phyloP scores from a whole-genome alignment of 2,329 filamentous ascomycete genomes.

The Alternaria metachromatica region DNA sequence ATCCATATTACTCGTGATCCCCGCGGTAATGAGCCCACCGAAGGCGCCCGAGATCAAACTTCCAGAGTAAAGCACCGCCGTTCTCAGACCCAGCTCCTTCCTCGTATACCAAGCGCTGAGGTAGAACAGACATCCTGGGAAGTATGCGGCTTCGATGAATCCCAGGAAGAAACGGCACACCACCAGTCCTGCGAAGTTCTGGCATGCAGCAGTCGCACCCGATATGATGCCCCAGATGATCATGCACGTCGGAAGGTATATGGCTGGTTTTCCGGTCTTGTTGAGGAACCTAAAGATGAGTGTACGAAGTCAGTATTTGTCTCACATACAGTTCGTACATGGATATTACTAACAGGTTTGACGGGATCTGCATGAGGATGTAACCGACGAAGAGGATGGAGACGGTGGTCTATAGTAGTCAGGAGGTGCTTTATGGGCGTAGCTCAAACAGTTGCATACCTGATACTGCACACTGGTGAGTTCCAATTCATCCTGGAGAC shows the following conservation, averaged over 20 bases:
- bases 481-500: conserved; percentile 66
- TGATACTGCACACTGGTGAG: conserved; percentile 67
- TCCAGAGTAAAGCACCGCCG: conserved; percentile 71
- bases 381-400: conserved; percentile 68
- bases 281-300: conserved; percentile 43
- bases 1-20: conserved; percentile 71
- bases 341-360: conserved; percentile 45
- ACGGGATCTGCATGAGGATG: conserved; percentile 55
- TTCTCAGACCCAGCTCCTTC: conserved; percentile 70
- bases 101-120: conserved; percentile 73
- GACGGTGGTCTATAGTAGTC: conserved; percentile 44
- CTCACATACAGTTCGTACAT: background rate
- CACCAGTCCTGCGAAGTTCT: conserved; percentile 56
- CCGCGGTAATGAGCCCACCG: conserved; percentile 65
- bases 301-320: background rate
- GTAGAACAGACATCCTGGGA: conserved; percentile 68
- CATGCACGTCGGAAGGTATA: conserved; percentile 52
- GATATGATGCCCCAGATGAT: conserved; percentile 53
- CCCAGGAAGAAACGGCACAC: conserved; percentile 61
- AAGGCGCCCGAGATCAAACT: conserved; percentile 75
- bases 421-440: too few relatives aligned
- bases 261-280: conserved; percentile 47
- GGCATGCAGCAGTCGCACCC: conserved; percentile 47
- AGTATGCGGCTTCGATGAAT: conserved; percentile 60
- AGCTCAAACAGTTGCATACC: too few relatives aligned